phyloP scores from a whole-genome alignment of 2,329 filamentous ascomycete species.

The Fusarium sp. region DNA sequence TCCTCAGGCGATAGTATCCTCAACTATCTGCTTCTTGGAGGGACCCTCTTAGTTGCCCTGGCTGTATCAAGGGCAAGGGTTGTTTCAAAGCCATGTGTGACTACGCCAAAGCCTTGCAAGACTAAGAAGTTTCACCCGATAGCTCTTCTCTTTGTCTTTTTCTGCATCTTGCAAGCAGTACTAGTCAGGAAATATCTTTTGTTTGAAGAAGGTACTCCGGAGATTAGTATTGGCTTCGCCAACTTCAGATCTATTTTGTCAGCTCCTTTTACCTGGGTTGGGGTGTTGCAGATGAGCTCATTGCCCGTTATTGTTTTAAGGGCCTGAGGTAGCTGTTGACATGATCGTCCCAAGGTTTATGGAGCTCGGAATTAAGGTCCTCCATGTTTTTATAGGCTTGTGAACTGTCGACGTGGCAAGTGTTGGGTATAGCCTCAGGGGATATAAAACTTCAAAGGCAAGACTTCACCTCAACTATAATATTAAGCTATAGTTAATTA shows the following conservation, averaged over 20 bases:
- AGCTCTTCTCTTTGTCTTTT: slow-evolving; percentile 16
- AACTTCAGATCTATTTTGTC: slow-evolving; percentile 41
- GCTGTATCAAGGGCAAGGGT: not conserved
- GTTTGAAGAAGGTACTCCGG: slow-evolving; percentile 6
- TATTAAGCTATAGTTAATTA: no score
- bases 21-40: slow-evolving; percentile 26
- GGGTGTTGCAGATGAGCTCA: slow-evolving; percentile 18
- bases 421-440: no score
- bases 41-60: slow-evolving; percentile 13
- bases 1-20: not conserved
- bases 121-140: slow-evolving; percentile 12
- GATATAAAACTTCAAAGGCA: no score
- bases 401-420: no score
- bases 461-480: no score
- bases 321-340: slow-evolving; percentile 6
- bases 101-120: slow-evolving; percentile 1
- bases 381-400: no score
- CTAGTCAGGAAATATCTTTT: slow-evolving; percentile 29
- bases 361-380: no score
- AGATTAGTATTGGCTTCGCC: slow-evolving; percentile 36
- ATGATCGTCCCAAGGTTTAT: no score
- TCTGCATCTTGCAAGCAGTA: slow-evolving; percentile 28
- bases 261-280: slow-evolving; percentile 37
- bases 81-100: not conserved
- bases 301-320: slow-evolving; percentile 35